Evolutionary conservation across 169 alveolate genomes (phyloP).

Genomic region (Babesia divergens): DNA sequence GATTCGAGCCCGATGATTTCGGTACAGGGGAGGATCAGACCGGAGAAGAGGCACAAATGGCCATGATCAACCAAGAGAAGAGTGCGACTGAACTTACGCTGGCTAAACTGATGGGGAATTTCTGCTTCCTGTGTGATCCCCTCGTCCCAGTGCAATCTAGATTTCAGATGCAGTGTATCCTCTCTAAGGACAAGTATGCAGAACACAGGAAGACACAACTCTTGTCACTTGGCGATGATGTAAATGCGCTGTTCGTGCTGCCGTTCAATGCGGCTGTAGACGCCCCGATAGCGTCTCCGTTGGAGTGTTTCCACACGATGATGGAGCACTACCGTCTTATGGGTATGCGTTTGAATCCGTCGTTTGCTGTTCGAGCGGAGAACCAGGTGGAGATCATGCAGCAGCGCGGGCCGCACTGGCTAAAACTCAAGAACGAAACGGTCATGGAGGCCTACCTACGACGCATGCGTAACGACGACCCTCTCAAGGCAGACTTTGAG

Average conservation of each 20-base stretch:
- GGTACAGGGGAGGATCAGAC: constrained; percentile 70
- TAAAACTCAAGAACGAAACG: constrained; percentile 42
- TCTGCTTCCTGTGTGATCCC: constrained; percentile 70
- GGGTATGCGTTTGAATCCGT: constrained; percentile 46
- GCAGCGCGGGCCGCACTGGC: constrained; percentile 65
- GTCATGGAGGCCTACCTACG: constrained; percentile 52
- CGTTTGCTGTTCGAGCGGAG: constrained; percentile 43
- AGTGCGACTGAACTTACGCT: constrained; percentile 61
- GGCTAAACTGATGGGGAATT: constrained; percentile 67
- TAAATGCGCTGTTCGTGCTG: constrained; percentile 44
- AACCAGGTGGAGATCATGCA: constrained; percentile 45
- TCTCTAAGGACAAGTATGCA: constrained; percentile 39
- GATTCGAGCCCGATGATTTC: constrained; percentile 70
- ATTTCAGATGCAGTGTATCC: constrained; percentile 50
- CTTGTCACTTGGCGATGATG: constrained; percentile 53
- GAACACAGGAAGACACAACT: constrained; percentile 34
- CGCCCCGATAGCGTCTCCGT: constrained; percentile 30
- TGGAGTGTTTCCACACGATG: constrained; percentile 49
- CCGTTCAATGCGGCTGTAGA: constrained; percentile 42
- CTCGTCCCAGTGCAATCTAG: constrained; percentile 63
- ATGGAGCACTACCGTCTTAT: constrained; percentile 46
- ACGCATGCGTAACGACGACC: constrained; percentile 60
- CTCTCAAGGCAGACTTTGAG: constrained; percentile 28
- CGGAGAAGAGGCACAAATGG: constrained; percentile 69
- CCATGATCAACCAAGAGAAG: constrained; percentile 56